A percentile compares a stretch with the other conserved stretches of the same genome.
Evolutionary conservation across 192 early-diverging fungal genomes (phyloP).

Genomic region (Coemansia sp.): DNA sequence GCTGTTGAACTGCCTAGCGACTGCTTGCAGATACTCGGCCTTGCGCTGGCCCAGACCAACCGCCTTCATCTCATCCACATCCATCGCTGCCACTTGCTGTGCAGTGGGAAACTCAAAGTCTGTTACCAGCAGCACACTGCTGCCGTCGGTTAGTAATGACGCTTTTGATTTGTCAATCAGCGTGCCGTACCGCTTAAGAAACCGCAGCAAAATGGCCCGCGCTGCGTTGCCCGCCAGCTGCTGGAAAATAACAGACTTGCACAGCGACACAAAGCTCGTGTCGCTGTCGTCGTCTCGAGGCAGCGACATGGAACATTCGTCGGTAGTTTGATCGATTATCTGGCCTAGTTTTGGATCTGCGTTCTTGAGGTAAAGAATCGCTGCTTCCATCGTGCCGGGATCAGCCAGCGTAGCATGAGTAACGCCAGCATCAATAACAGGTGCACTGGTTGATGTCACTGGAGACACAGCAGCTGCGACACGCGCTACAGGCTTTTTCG

Average conservation of each 20-base stretch:
- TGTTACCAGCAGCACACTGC: not conserved
- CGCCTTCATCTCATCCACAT: slow-evolving; percentile 33
- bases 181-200: slow-evolving; percentile 57
- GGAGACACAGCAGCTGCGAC: not conserved
- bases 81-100: slow-evolving; percentile 51
- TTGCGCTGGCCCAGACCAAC: slow-evolving; percentile 46
- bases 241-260: slow-evolving; percentile 66
- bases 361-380: slow-evolving; percentile 44
- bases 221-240: slow-evolving; percentile 73
- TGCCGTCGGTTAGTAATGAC: not conserved
- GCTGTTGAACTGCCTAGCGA: slow-evolving; percentile 61
- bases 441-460: not conserved
- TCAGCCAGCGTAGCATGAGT: slow-evolving; percentile 15
- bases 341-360: slow-evolving; percentile 49
- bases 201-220: slow-evolving; percentile 57
- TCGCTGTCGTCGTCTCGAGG: slow-evolving; percentile 24
- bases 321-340: slow-evolving; percentile 37
- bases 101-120: slow-evolving; percentile 59
- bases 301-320: slow-evolving; percentile 31
- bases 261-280: slow-evolving; percentile 40
- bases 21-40: slow-evolving; percentile 65
- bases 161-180: slow-evolving; percentile 21
- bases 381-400: slow-evolving; percentile 29
- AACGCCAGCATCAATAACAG: not conserved
- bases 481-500: not conserved